Base-by-base conservation (phyloP, 352 stramenopile species). In the Phytopythium vexans region DNA sequence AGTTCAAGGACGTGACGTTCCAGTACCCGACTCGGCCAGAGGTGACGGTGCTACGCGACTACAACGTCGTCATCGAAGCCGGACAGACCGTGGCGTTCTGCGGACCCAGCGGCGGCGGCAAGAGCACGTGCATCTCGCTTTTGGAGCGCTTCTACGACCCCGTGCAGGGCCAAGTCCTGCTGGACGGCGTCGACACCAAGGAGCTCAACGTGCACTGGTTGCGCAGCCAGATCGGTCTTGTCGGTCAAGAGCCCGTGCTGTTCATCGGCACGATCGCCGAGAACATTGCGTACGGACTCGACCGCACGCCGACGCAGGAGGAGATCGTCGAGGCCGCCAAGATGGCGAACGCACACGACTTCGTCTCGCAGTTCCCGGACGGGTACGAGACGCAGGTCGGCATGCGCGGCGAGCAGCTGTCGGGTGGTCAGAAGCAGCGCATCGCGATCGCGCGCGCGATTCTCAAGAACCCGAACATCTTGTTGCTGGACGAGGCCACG, bases 391-490 rank as follows among this genome's bases (percentile, higher is more conserved):
- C 94, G 3, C 69, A 94, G 42, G 94, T 99, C 8, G 94, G 95
- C 68, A 82, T 94, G 9, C n/a, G n/a, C n/a, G 96, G 95, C 6
- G 64, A 97, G 36, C 96, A 84, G 45, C 45, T 89, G 10, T 82
- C 68, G 0, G 79, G 79, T 1, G 76, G 79, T 6, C 79, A 89
- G 60, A 85, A 87, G 62, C 77, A 88, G 51, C 73, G 94, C 3
- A 91, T 98, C 55, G 87, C 89, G 2, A 98, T 98, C 52, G 92
- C 93, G 4, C 76, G 95, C 39, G 93, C 91, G 1, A 74, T 98
- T 32, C 56, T 98, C 16, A 81, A 88, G 47, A 85, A 96, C 51
- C 90, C 89, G 1, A 72, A 68, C 41, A 67, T 97, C 12, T 71
- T 97, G 45, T 41, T 97, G 21, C 56, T 97, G 31, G 92, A 98